These are phyloP conservation scores for Yamadazyma sp. DNA, from an alignment of 805 yeast genomes.

Conservation along the genomic window DNA sequence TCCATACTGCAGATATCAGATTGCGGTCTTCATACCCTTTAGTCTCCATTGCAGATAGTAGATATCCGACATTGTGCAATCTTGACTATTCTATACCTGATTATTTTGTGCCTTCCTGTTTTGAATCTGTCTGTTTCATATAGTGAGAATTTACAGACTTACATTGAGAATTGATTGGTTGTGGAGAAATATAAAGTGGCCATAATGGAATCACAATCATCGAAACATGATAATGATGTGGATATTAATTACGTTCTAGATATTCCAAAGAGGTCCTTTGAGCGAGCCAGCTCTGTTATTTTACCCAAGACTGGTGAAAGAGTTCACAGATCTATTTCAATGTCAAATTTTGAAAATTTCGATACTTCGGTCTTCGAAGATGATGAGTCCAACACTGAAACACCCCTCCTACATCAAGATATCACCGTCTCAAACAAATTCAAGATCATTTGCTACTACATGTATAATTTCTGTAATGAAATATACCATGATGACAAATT, in stretches of 20 bases:
- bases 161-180: no score
- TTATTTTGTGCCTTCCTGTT: no score
- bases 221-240: constrained; percentile 1
- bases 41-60: no score
- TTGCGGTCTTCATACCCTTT: no score
- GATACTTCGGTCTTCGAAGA: constrained; percentile 1
- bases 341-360: constrained; percentile 21
- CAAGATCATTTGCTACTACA: constrained; percentile 3
- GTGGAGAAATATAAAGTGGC: no score
- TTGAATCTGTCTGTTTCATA: no score
- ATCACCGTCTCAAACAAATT: constrained; percentile 7
- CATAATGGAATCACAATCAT: constrained; percentile 6
- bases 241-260: constrained; percentile 12
- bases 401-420: constrained; percentile 1
- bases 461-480: constrained; percentile 1
- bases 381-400: neutral
- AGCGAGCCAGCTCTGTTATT: constrained; percentile 32
- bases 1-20: no score
- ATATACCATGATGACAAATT: constrained; percentile 16
- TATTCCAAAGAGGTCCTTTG: constrained; percentile 10
- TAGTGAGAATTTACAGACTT: no score
- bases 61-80: no score
- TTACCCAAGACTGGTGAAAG: constrained; percentile 37
- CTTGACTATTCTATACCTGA: no score
- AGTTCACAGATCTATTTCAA: constrained; percentile 32